Base-by-base conservation (phyloP, 2,329 filamentous ascomycete species). In the Penicillium nordicum region DNA sequence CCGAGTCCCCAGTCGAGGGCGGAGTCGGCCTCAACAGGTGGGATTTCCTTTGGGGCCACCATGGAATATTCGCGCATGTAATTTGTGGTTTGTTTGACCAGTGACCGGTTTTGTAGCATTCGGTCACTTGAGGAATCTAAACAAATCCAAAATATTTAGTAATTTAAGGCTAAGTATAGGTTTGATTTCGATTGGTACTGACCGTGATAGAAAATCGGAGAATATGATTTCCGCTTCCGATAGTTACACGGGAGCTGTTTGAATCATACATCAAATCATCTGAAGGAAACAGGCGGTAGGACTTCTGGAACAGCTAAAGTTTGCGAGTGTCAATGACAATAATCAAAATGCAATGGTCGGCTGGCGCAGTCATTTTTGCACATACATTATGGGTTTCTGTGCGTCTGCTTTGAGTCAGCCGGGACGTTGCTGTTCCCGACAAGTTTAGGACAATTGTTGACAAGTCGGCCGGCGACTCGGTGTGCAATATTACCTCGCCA, bases 381-480 rank as follows among this genome's bases (percentile, higher is more conserved):
- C 45, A 16, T 56, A 60, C 59, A 48, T 59, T 44, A 44, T 65
- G 62, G 4, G 46, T 53, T 44, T 65, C 60, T 2, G 38, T 46
- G 9, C 51, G 41, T 11, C 36, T 53, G 10, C 51, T 53, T 27
- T 57, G 49, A 21, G 43, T 43, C 27, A 64, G 43, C 37, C 55
- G 53, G 14, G 63, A 59, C 1, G 49, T 60, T 37, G 63, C 57
- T 25, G 43, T 51, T 5, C 57, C 62, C 16, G 52, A 57, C 2
- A 65, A 42, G 6, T 25, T 59, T 14, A 64, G 45, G 27, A 50
- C 41, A 18, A 65, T 54, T 9, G 46, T 49, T 16, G 62, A 44
- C 10, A 65, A 58, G 23, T 60, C 50, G 4, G 61, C 40, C 9
- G 57, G 53, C 7, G 41, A 43, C 12, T 45, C 52, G 21, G 30